Conservation (phyloP, 2,329 filamentous ascomycete genomes). For the Colletotrichum tofieldiae region DNA sequence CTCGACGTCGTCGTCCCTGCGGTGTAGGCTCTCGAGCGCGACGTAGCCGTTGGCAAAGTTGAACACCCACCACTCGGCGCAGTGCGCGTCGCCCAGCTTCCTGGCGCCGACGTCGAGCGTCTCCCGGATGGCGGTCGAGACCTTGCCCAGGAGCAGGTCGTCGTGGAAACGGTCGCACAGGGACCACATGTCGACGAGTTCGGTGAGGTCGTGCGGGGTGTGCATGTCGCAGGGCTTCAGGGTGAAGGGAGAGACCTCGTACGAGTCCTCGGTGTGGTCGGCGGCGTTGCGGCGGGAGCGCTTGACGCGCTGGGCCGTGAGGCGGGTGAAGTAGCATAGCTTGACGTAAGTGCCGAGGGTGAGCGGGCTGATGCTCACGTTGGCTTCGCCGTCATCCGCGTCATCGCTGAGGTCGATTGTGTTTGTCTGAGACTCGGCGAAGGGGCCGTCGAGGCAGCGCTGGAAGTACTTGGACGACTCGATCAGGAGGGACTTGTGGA, state of each 20-base stretch:
- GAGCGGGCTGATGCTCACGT: constrained; percentile 14
- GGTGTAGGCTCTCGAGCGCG: constrained; percentile 28
- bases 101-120: constrained; percentile 28
- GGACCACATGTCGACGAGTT: constrained; percentile 38
- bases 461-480: constrained; percentile 41
- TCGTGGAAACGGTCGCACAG: constrained; percentile 38
- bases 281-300: constrained; percentile 29
- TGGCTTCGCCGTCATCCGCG: not conserved
- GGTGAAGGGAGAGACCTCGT: constrained; percentile 38
- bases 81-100: constrained; percentile 20
- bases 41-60: constrained; percentile 35
- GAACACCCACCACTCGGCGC: constrained; percentile 35
- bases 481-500: constrained; percentile 36
- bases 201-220: constrained; percentile 31
- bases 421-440: constrained; percentile 32
- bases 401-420: constrained; percentile 36
- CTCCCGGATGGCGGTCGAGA: constrained; percentile 37
- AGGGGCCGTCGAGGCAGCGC: constrained; percentile 37
- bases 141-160: constrained; percentile 34
- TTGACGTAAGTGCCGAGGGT: constrained; percentile 39
- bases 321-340: constrained; percentile 40
- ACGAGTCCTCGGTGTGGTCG: constrained; percentile 27
- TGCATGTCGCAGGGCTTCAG: constrained; percentile 40
- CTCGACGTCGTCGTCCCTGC: constrained; percentile 25
- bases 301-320: constrained; percentile 34